These are phyloP conservation scores for Parathielavia hyrcaniae DNA, from an alignment of 495 filamentous ascomycete genomes.

Conservation along the genomic window DNA sequence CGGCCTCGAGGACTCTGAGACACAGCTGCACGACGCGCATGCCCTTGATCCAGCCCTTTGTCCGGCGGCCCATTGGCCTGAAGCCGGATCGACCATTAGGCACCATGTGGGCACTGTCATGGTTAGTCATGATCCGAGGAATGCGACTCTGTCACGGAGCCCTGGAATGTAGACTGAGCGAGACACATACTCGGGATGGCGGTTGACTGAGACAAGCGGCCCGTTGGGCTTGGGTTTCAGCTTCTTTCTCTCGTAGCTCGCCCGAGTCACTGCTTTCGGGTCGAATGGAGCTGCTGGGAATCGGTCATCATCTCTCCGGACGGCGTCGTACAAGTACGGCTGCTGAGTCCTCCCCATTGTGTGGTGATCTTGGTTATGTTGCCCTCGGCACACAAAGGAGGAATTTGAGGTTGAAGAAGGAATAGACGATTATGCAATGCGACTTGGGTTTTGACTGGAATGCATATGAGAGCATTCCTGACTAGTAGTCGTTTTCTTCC, in stretches of 20 bases:
- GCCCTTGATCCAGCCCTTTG: slow-evolving; percentile 62
- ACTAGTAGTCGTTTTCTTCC: background rate
- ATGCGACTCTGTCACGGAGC: slow-evolving; percentile 12
- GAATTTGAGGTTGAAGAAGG: background rate
- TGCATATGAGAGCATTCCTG: background rate
- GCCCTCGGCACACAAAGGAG: background rate
- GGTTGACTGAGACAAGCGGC: slow-evolving; percentile 69
- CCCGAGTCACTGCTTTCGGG: slow-evolving; percentile 72
- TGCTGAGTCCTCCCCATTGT: slow-evolving; percentile 55
- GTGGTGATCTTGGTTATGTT: slow-evolving; percentile 1
- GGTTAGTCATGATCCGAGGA: slow-evolving; percentile 5
- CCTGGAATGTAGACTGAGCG: slow-evolving; percentile 1
- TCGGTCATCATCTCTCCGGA: slow-evolving; percentile 41
- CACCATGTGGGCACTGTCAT: slow-evolving; percentile 33
- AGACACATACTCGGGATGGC: slow-evolving; percentile 68
- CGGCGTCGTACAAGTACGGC: slow-evolving; percentile 71
- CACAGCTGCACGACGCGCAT: slow-evolving; percentile 59
- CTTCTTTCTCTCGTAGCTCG: slow-evolving; percentile 56
- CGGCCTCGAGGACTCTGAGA: slow-evolving; percentile 56
- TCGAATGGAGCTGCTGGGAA: slow-evolving; percentile 59
- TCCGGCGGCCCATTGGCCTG: slow-evolving; percentile 60
- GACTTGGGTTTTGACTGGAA: background rate
- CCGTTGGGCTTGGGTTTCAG: slow-evolving; percentile 64
- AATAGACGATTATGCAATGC: no score
- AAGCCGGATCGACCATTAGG: slow-evolving; percentile 24